Percentiles rank a stretch among this genome's conserved stretches.
phyloP scores from a whole-genome alignment of 1,284 basidiomycete genomes.

The Ustilago tritici region DNA sequence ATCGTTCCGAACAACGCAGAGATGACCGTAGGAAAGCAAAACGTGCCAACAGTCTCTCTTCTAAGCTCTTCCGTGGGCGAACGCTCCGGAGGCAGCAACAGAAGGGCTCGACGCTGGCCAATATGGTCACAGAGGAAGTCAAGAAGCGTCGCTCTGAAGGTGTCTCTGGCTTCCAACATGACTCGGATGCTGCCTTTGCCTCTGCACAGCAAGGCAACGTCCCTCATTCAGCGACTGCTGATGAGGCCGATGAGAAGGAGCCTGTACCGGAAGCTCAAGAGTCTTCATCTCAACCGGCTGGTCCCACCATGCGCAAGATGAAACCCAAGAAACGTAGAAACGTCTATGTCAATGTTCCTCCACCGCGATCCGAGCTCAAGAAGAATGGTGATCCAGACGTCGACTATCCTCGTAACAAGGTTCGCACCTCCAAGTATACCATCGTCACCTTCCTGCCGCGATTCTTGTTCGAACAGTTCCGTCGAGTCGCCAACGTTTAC shows the following conservation, averaged over 20 bases:
- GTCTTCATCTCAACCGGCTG: conserved; percentile 22
- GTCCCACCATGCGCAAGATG: conserved; percentile 50
- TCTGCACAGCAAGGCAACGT: conserved; percentile 56
- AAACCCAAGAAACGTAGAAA: conserved; percentile 62
- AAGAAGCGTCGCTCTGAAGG: conserved; percentile 45
- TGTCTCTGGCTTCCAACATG: conserved; percentile 30
- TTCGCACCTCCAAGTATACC: conserved; percentile 93
- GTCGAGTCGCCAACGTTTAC: conserved; percentile 89
- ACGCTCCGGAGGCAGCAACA: conserved; percentile 46
- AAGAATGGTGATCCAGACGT: conserved; percentile 80
- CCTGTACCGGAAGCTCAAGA: background rate
- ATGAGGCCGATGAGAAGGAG: conserved; percentile 30
- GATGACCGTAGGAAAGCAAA: conserved; percentile 53
- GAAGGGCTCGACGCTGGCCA: conserved; percentile 33
- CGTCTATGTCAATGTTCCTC: conserved; percentile 64
- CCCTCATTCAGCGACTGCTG: conserved; percentile 41
- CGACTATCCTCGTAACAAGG: conserved; percentile 90
- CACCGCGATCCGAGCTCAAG: conserved; percentile 77
- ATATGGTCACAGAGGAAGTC: conserved; percentile 41
- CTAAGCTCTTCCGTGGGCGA: conserved; percentile 57
- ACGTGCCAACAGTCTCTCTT: conserved; percentile 46
- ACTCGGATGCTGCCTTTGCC: conserved; percentile 54
- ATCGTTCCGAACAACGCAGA: conserved; percentile 60
- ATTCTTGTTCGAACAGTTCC: conserved; percentile 67
- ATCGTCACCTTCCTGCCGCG: conserved; percentile 85